Percentiles rank a stretch among this genome's conserved stretches.
These are phyloP conservation scores for Logfia minima DNA, from an alignment of 129 eudicot genomes.

Conservation along the genomic window DNA sequence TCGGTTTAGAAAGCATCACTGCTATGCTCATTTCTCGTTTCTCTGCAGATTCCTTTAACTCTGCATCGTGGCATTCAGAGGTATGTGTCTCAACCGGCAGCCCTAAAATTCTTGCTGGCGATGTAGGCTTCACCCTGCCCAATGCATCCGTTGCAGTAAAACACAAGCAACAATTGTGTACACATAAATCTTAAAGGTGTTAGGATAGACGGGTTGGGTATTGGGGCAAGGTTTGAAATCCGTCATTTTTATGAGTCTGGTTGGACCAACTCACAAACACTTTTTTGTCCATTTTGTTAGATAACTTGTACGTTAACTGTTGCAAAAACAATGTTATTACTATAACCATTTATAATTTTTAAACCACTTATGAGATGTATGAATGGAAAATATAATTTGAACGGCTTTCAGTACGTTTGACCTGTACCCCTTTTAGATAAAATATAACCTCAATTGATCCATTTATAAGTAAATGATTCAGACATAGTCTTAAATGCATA, in stretches of 20 bases:
- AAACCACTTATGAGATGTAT: no score
- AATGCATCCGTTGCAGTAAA: background rate
- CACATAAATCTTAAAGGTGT: background rate
- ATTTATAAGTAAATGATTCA: background rate
- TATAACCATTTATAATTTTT: no score
- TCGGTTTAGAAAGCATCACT: conserved; percentile 78
- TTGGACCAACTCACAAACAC: background rate
- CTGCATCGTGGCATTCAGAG: conserved; percentile 23
- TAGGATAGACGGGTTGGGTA: no score
- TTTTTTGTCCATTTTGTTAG: background rate
- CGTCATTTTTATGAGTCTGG: no score
- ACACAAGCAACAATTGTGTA: background rate
- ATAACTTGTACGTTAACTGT: background rate
- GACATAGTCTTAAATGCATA: background rate
- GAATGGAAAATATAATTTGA: background rate
- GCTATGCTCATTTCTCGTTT: conserved; percentile 56
- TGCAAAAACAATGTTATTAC: background rate
- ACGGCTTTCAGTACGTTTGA: background rate
- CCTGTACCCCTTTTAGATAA: background rate
- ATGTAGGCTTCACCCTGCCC: conserved; percentile 63
- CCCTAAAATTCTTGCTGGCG: conserved; percentile 49
- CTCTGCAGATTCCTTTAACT: conserved; percentile 13
- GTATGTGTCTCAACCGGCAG: conserved; percentile 28
- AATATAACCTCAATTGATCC: background rate
- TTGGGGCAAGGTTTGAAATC: no score